Evolutionary conservation across 768 basidiomycete genomes (phyloP).

Genomic region (Termitomyces sp.): DNA sequence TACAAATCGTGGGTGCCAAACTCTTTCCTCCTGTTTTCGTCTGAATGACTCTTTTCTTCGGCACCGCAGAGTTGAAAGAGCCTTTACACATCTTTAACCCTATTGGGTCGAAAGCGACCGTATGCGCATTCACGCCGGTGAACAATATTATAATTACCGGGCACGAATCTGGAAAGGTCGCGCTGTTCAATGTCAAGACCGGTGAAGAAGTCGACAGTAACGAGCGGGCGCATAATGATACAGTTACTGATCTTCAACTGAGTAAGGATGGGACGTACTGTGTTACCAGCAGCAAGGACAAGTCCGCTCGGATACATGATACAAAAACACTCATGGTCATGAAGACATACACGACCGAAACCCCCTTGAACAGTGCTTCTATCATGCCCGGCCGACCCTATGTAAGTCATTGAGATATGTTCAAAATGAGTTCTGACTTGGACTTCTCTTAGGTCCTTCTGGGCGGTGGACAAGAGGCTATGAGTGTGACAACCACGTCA

Average conservation of each 20-base stretch:
- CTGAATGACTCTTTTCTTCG: conserved; percentile 1
- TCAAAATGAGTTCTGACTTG: not conserved
- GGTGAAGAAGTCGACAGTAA: conserved; percentile 82
- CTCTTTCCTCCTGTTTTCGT: not conserved
- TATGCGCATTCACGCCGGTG: conserved; percentile 83
- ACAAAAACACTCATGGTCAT: conserved; percentile 84
- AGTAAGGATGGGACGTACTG: conserved; percentile 90
- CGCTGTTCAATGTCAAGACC: conserved; percentile 82
- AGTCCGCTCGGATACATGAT: conserved; percentile 90
- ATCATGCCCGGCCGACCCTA: conserved; percentile 82
- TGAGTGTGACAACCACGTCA: conserved; percentile 94
- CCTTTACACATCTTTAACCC: conserved; percentile 80
- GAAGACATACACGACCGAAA: conserved; percentile 92
- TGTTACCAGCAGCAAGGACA: conserved; percentile 95
- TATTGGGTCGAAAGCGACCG: conserved; percentile 92
- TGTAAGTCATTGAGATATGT: conserved; percentile 32
- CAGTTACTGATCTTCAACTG: conserved; percentile 90
- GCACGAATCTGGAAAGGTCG: conserved; percentile 94
- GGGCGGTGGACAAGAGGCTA: conserved; percentile 97
- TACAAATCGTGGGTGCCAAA: conserved; percentile 60
- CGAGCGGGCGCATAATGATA: conserved; percentile 82
- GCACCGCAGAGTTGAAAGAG: conserved; percentile 59
- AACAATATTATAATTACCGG: conserved; percentile 84
- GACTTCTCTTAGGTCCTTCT: conserved; percentile 58
- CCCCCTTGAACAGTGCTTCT: conserved; percentile 91